Base-by-base conservation (phyloP, 768 basidiomycete genomes). In the Leccinum barrowsii region DNA sequence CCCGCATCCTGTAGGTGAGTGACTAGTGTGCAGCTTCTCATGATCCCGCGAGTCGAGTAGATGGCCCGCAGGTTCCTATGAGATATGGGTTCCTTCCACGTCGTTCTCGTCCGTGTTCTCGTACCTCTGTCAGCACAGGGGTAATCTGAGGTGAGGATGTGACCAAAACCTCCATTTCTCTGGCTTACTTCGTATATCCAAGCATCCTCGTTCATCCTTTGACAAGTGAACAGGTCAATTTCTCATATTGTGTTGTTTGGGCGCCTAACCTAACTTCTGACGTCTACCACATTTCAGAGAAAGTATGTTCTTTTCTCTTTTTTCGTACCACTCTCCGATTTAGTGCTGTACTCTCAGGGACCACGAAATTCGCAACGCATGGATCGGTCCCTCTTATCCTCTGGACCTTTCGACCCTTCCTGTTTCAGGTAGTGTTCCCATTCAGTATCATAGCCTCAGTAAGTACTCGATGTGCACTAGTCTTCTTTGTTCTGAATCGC, bases 61-160 rank as follows among this genome's bases (percentile, higher is more conserved):
- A 48, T 21, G n/a, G 54, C 19, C 5, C 48, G 8, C 12, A 89
- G 90, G 90, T 4, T 90, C 89, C 0, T 91, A 90, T 65, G 90
- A 91, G 64, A 85, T 91, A 19, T 92, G 90, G 90, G 85, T 80
- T 24, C 90, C 90, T 1, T 78, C 82, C 0, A 85, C 89, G 62
- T 87, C 88, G 2, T 92, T 92, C 65, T 73, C 81, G 0, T 78
- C 86, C 0, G 85, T 92, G n/a, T 92, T 84, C 67, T 90, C 89
- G 10, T 92, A 90, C 60, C 77, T 92, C 15, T 84, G 81, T 62
- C 69, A 85, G 70, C 81, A 92, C 67, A 78, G 85, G 46, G 89
- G 88, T 5, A 67, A 80, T 34, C 72, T 91, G 32, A 91, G 89
- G 89, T 90, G 61, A 46, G 65, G 1, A 2, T 8, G 35, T 17